Evolutionary conservation across 371 early-diverging fungal genomes (phyloP).

Genomic region (Mortierella sp.): DNA sequence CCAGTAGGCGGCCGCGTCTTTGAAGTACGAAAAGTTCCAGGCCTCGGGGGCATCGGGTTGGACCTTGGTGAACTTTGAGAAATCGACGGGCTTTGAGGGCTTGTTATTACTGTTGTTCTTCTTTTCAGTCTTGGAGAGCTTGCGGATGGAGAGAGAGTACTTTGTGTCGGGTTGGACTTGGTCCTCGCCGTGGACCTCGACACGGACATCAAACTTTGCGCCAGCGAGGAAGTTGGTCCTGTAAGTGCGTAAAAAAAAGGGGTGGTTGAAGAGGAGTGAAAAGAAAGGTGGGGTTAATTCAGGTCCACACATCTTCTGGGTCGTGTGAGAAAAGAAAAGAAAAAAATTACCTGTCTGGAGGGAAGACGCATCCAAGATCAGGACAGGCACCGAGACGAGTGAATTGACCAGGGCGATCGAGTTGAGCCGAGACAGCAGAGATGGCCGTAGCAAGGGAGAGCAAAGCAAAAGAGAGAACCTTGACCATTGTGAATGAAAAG

Average conservation of each 20-base stretch:
- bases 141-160: slow-evolving; percentile 64
- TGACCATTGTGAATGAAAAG: slow-evolving; percentile 39
- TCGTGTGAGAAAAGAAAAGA: too few species aligned
- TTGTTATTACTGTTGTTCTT: slow-evolving; percentile 48
- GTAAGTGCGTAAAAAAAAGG: not conserved
- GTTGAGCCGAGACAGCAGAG: slow-evolving; percentile 40
- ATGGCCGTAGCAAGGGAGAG: slow-evolving; percentile 47
- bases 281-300: not conserved
- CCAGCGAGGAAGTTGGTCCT: slow-evolving; percentile 72
- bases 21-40: slow-evolving; percentile 70
- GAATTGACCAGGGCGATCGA: slow-evolving; percentile 69
- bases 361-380: slow-evolving; percentile 67
- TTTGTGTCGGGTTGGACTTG: slow-evolving; percentile 58
- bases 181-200: slow-evolving; percentile 73
- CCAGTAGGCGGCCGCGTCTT: slow-evolving; percentile 66
- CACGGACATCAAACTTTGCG: slow-evolving; percentile 69
- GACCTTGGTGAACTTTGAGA: slow-evolving; percentile 60
- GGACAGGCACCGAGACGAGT: slow-evolving; percentile 72
- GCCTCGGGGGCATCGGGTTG: slow-evolving; percentile 59
- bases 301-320: not conserved
- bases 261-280: not conserved
- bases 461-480: slow-evolving; percentile 42
- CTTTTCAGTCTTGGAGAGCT: slow-evolving; percentile 26
- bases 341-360: slow-evolving; percentile 65
- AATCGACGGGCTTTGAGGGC: slow-evolving; percentile 54